Base-by-base conservation (phyloP, 1,284 basidiomycete genomes). In the Bjerkandera adusta region DNA sequence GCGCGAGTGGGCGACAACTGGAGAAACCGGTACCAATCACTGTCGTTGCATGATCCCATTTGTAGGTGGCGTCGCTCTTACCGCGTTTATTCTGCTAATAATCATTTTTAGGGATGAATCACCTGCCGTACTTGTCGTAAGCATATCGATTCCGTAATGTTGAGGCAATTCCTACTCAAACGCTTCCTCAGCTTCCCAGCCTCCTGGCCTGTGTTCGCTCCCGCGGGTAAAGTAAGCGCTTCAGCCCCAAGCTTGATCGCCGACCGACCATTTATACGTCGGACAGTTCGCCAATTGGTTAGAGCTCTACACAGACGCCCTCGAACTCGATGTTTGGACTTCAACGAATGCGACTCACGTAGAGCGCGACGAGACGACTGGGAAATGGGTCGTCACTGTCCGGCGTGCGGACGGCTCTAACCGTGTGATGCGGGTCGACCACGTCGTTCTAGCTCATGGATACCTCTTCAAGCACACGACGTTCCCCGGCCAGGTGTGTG, bases 241-340 rank as follows among this genome's bases (percentile, higher is more conserved):
- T 2, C 22, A 2, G n/a, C n/a, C 40, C 4, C 30, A 35, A 15
- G 15, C 3, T 15, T 29, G 30, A 12, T 25, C n/a, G 4, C 37
- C 36, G 29, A 40, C 25, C 3, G 8, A 8, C 10, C 24, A 15
- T 18, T 18, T 21, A 32, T 33, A 2, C 3, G 44, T 6, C 35
- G 36, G 40, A 13, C 42, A 83, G 76, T 71, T 88, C 11, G 84
- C 79, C 0, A 77, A 82, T 56, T 88, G 83, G 79, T 69, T 87
- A 5, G 83, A 87, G 60, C 67, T 66, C 22, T 89, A 85, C 60
- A 83, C 81, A 3, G 72, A 81, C 33, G 62, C 74, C 1, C 68
- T 87, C 56, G 83, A 87, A 54, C 61, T 87, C 33, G 78, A 83
- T 61, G 70, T 82, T 20, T 87, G 85, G 84, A 79, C 76, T 1